These are phyloP conservation scores for Plasmodium fragile DNA, from an alignment of 169 alveolate species.

Conservation along the genomic window DNA sequence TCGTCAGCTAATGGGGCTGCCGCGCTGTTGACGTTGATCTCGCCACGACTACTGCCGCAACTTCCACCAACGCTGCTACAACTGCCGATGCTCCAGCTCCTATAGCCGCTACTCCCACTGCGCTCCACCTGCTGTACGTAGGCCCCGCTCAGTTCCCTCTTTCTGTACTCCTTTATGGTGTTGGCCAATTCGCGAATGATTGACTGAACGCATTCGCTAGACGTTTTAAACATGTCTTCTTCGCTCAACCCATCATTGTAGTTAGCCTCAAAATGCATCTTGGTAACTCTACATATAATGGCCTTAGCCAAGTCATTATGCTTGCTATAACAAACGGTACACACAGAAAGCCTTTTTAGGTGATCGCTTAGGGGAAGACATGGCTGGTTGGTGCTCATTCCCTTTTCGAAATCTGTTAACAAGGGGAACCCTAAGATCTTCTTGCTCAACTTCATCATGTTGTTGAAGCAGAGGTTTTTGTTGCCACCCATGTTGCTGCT, in stretches of 20 bases:
- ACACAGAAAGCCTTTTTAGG: constrained; percentile 51
- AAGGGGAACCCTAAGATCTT: constrained; percentile 56
- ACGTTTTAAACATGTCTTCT: constrained; percentile 44
- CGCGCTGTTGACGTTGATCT: background rate
- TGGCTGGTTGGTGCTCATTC: constrained; percentile 68
- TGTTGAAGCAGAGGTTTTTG: constrained; percentile 22
- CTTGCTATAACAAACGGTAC: constrained; percentile 55
- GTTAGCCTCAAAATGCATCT: constrained; percentile 71
- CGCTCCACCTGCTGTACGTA: background rate
- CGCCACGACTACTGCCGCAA: background rate
- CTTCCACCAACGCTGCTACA: background rate
- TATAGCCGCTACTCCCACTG: background rate
- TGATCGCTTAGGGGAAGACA: constrained; percentile 64
- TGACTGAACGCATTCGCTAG: constrained; percentile 70
- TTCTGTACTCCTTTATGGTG: constrained; percentile 62
- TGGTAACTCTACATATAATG: constrained; percentile 70
- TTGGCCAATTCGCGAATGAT: constrained; percentile 66
- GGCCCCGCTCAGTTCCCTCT: constrained; percentile 42
- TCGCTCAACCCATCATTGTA: constrained; percentile 55
- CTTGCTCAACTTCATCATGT: constrained; percentile 70
- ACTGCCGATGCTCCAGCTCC: background rate
- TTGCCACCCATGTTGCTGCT: background rate
- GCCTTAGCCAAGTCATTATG: constrained; percentile 72
- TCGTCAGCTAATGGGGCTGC: background rate
- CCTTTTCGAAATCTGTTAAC: constrained; percentile 70